phyloP scores from a whole-genome alignment of 2,329 filamentous ascomycete genomes.

The Fusarium nurragi region DNA sequence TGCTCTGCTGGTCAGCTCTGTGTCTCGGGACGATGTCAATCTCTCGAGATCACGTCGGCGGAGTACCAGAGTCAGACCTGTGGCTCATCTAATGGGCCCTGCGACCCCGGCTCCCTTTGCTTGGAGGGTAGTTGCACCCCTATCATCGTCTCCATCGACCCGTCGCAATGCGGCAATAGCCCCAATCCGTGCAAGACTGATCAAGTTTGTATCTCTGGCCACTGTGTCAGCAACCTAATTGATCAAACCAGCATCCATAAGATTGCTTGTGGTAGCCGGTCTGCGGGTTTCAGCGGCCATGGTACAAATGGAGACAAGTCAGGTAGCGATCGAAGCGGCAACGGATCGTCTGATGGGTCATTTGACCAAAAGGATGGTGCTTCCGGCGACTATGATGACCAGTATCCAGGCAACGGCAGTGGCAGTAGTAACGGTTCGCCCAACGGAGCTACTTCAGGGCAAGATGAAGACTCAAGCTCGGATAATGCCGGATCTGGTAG shows the following conservation, averaged over 20 bases:
- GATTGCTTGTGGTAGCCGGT: background rate
- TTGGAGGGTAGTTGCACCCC: background rate
- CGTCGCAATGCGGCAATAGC: constrained; percentile 15
- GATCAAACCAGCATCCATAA: background rate
- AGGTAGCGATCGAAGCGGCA: background rate
- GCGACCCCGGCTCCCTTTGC: constrained; percentile 19
- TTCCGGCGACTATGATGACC: background rate
- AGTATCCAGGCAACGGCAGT: background rate
- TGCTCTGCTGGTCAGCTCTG: constrained; percentile 29
- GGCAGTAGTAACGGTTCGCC: background rate
- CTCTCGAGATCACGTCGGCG: constrained; percentile 4
- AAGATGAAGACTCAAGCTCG: too few species aligned
- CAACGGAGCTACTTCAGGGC: background rate
- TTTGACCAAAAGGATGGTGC: background rate
- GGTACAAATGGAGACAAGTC: background rate
- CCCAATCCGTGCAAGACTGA: constrained; percentile 2
- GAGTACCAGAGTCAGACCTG: background rate
- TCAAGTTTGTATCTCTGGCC: constrained; percentile 26
- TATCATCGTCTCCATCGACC: constrained; percentile 17
- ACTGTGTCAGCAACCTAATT: constrained; percentile 11
- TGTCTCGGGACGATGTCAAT: constrained; percentile 17
- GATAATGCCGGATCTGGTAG: background rate
- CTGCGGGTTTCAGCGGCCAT: background rate
- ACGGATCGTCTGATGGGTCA: background rate
- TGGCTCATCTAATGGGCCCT: constrained; percentile 2